phyloP scores from a whole-genome alignment of 1,284 basidiomycete genomes.

The Amylostereum chailletii region DNA sequence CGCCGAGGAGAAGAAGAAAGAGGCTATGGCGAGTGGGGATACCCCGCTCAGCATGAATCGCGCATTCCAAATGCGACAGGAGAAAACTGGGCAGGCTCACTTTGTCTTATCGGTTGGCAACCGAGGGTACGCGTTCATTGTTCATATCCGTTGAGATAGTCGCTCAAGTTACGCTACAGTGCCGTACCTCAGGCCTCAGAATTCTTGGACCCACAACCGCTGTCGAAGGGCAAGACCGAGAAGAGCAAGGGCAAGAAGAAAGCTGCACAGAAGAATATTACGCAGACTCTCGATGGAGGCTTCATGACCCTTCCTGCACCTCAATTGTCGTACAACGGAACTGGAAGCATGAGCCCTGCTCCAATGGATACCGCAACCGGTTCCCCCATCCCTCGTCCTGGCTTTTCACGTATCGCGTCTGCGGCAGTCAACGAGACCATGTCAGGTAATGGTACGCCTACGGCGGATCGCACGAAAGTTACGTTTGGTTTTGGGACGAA shows the following conservation, averaged over 20 bases:
- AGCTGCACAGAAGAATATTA: slow-evolving; percentile 44
- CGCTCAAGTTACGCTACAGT: slow-evolving; percentile 27
- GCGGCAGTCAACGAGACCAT: slow-evolving; percentile 34
- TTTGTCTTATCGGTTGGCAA: slow-evolving; percentile 92
- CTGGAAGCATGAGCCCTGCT: slow-evolving; percentile 34
- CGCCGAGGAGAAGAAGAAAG: slow-evolving; percentile 86
- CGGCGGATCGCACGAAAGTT: slow-evolving; percentile 60
- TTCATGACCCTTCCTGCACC: slow-evolving; percentile 67
- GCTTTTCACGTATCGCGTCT: slow-evolving; percentile 68
- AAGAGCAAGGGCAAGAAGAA: slow-evolving; percentile 72
- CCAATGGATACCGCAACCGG: slow-evolving; percentile 35
- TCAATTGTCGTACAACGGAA: slow-evolving; percentile 26
- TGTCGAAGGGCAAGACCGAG: slow-evolving; percentile 68
- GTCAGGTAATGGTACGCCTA: slow-evolving; percentile 42
- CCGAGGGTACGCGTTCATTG: slow-evolving; percentile 57
- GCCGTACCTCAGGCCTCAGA: slow-evolving; percentile 74
- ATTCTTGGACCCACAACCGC: slow-evolving; percentile 68
- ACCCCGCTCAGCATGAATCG: slow-evolving; percentile 88
- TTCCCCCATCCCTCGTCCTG: slow-evolving; percentile 63
- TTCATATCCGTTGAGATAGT: slow-evolving; percentile 6
- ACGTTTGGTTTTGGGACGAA: slow-evolving; percentile 69
- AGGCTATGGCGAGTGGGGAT: slow-evolving; percentile 87
- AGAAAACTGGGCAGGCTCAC: slow-evolving; percentile 89
- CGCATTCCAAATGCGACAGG: slow-evolving; percentile 85
- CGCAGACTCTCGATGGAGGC: slow-evolving; percentile 42